Conservation (phyloP, 2,329 filamentous ascomycete genomes). For the Triangularia setosa region DNA sequence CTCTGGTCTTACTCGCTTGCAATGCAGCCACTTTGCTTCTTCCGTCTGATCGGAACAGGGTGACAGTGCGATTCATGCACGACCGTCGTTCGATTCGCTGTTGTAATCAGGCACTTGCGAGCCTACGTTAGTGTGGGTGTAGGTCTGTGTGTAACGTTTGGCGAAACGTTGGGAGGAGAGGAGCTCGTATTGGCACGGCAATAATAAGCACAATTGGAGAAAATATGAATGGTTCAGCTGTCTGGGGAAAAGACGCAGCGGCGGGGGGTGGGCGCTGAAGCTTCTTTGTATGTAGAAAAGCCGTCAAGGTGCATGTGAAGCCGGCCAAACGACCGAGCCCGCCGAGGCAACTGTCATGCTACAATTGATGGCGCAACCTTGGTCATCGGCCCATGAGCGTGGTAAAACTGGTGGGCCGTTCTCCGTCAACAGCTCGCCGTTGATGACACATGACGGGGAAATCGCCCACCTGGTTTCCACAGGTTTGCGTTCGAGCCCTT, state of each 20-base stretch:
- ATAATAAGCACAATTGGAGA: neutral
- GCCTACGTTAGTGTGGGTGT: neutral
- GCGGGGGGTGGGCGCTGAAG: neutral
- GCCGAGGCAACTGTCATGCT: conserved; percentile 22
- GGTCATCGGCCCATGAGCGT: neutral
- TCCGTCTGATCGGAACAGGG: conserved; percentile 12
- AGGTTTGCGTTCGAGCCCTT: neutral
- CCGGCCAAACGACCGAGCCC: conserved; percentile 3
- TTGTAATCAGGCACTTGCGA: conserved; percentile 11
- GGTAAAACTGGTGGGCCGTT: neutral
- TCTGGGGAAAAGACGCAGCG: neutral
- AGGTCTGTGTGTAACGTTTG: conserved; percentile 6
- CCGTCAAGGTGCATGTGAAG: conserved; percentile 21
- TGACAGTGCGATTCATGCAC: conserved; percentile 17
- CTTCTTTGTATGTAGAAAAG: neutral
- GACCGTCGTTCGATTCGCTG: conserved; percentile 15
- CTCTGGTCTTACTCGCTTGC: neutral
- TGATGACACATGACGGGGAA: neutral
- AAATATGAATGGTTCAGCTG: neutral
- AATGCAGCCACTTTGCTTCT: conserved; percentile 10
- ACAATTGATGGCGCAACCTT: neutral
- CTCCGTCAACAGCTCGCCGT: neutral
- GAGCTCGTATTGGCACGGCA: neutral
- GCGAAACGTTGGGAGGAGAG: neutral
- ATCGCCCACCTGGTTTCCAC: neutral